Evolutionary conservation across 371 early-diverging fungal species (phyloP).

Genomic region (Syncephalis fuscata): DNA sequence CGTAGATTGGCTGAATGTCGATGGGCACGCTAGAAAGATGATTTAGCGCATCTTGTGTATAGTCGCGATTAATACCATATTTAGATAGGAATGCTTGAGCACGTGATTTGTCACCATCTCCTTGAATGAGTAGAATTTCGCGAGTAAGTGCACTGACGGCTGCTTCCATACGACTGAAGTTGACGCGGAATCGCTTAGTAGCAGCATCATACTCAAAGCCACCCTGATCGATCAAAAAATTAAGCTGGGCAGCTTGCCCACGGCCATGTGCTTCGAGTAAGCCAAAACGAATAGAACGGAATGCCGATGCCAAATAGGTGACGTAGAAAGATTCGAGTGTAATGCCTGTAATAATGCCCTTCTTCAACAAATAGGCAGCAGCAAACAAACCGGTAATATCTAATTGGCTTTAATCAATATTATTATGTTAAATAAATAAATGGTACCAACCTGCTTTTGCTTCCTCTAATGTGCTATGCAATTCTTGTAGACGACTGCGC

Average conservation of each 20-base stretch:
- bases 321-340: constrained; percentile 48
- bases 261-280: constrained; percentile 62
- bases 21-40: constrained; percentile 30
- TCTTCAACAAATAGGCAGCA: constrained; percentile 41
- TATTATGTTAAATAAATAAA: not conserved
- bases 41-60: constrained; percentile 31
- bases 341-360: constrained; percentile 36
- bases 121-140: constrained; percentile 59
- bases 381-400: constrained; percentile 66
- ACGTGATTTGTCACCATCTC: constrained; percentile 50
- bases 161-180: constrained; percentile 40
- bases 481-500: constrained; percentile 48
- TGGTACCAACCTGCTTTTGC: constrained; percentile 48
- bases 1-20: constrained; percentile 25
- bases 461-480: constrained; percentile 62
- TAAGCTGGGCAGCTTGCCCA: constrained; percentile 59
- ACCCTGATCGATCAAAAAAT: constrained; percentile 50
- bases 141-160: constrained; percentile 46
- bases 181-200: constrained; percentile 32
- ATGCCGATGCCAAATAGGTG: constrained; percentile 63
- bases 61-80: constrained; percentile 31
- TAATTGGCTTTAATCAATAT: constrained; percentile 2
- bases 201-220: constrained; percentile 32
- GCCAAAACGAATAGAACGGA: constrained; percentile 66
- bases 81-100: constrained; percentile 38